Percentiles rank a stretch among this genome's conserved stretches.
Conservation (phyloP, 257 asterid species). For the Rauvolfia tetraphylla region DNA sequence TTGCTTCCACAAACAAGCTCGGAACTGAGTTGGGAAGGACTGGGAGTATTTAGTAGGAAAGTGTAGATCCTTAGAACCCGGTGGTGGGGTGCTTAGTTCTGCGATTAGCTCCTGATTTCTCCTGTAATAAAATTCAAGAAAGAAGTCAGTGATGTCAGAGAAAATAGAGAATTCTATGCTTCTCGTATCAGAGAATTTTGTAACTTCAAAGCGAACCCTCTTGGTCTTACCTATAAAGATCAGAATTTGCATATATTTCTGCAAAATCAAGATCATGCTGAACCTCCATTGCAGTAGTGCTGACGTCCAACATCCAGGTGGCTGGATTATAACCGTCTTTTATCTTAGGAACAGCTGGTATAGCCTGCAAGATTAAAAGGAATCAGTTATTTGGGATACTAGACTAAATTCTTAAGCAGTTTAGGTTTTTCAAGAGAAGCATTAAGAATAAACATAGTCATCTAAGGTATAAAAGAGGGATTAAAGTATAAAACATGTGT, state of each 20-base stretch:
- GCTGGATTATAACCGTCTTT: conserved; percentile 78
- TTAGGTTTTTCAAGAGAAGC: background rate
- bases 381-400: background rate
- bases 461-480: no score
- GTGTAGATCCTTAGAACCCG: conserved; percentile 39
- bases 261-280: conserved; percentile 70
- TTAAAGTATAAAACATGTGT: background rate
- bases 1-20: conserved; percentile 61
- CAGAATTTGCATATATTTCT: conserved; percentile 53
- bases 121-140: conserved; percentile 20
- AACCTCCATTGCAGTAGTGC: conserved; percentile 48
- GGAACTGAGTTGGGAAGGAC: conserved; percentile 39
- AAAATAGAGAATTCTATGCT: background rate
- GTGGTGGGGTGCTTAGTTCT: conserved; percentile 46
- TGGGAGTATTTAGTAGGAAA: conserved; percentile 44
- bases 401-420: background rate
- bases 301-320: conserved; percentile 85
- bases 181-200: background rate
- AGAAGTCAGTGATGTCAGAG: background rate
- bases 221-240: conserved; percentile 43
- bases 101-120: conserved; percentile 39
- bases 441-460: background rate
- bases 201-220: background rate
- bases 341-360: conserved; percentile 61
- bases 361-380: conserved; percentile 36